phyloP scores from a whole-genome alignment of 1,139 yeast genomes.

The Taiozyma onychis region DNA sequence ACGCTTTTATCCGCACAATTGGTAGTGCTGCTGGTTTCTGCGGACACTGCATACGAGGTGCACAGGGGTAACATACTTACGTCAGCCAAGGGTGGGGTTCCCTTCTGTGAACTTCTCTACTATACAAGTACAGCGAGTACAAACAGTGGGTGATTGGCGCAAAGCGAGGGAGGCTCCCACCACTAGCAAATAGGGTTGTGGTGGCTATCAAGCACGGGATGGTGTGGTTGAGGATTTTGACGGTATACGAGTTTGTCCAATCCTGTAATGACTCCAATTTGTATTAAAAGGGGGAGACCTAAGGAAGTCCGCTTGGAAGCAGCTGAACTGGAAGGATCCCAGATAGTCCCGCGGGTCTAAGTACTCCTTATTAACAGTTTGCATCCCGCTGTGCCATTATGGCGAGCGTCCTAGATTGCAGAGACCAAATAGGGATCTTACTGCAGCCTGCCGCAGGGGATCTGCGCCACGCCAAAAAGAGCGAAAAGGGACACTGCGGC shows the following conservation, averaged over 20 bases:
- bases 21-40: not conserved
- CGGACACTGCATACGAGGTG: constrained; percentile 1
- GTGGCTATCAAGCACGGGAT: no score
- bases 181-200: not conserved
- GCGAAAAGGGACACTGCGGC: not conserved
- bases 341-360: not conserved
- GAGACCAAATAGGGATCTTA: not conserved
- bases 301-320: not conserved
- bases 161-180: not conserved
- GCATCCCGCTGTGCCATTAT: not conserved
- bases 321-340: not conserved
- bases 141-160: not conserved
- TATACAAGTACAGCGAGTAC: not conserved
- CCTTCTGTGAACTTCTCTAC: not conserved
- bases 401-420: not conserved
- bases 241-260: no score
- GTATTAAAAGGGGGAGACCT: no score
- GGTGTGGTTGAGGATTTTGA: no score
- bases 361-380: no score
- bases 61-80: constrained; percentile 5
- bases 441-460: not conserved
- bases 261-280: not conserved
- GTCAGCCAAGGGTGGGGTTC: not conserved
- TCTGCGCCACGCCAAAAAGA: not conserved
- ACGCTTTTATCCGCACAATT: not conserved